Evolutionary conservation across 768 basidiomycete species (phyloP), one percentile per base, ranked within the genome.

Genomic region (Psilocybe azurescens): DNA sequence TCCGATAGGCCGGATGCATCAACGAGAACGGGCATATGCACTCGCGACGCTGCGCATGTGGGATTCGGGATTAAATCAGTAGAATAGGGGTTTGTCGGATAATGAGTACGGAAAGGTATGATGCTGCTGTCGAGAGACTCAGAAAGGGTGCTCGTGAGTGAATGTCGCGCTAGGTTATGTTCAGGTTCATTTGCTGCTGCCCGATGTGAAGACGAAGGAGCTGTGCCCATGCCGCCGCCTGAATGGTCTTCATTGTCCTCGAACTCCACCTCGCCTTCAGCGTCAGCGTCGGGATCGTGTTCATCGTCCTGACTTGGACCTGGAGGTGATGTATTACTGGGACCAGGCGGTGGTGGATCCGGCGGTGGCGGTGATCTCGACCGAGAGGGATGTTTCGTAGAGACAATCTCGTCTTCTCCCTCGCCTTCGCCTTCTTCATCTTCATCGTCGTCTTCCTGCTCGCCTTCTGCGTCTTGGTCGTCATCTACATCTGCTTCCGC

Each of bases 261-360:
- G 41, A 67, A 59, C n/a, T 77, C 74, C 67, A 74, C 70, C 48
- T 77, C 75, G 9, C 75, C 75, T 63, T 77, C 75, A 14, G 75
- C 74, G 60, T 76, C 73, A 39, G 67, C 73, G 60, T 70, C 70
- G 46, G 67, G 63, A 51, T 63, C 69, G 46, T 65, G 63, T 8
- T 61, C 66, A 51, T 60, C 60, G 46, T 67, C 59, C 24, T 59
- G 58, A 41, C 66, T 56, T 14, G 44, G 28, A 39, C 18, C 56
- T 49, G 44, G 62, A 30, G 64, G 56, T 5, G 56, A 56, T 13
- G 49, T 50, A 32, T 44, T 36, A 51, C 54, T 58, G 54, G 57
- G 24, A 14, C 61, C 67, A 53, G 66, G 64, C 13, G 62, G 60
- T 28, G 63, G 59, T 6, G 65, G 64, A 58, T 66, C 60, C 16